These are phyloP conservation scores for Scutellaria barbata DNA, from an alignment of 257 asterid genomes.

Conservation along the genomic window DNA sequence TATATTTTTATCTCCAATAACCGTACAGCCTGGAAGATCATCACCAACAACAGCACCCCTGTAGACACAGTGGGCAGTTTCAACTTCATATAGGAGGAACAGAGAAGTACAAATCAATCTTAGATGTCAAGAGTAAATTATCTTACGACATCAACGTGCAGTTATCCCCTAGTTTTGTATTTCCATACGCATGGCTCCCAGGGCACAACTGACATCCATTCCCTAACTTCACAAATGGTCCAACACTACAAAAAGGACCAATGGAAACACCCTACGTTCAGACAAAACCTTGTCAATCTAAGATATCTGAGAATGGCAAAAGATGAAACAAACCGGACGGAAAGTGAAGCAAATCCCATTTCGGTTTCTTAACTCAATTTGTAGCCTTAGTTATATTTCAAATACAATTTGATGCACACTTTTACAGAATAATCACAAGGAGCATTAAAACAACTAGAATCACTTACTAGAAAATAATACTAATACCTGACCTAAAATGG, in stretches of 20 bases:
- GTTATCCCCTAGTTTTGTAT: constrained; percentile 76
- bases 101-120: constrained; percentile 2
- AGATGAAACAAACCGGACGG: constrained; percentile 1
- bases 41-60: constrained; percentile 97
- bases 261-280: constrained; percentile 74
- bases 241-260: constrained; percentile 90
- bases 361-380: constrained; percentile 1
- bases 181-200: constrained; percentile 85
- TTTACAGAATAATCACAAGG: neutral
- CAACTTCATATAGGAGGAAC: constrained; percentile 22
- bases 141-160: constrained; percentile 78
- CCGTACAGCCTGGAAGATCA: constrained; percentile 83
- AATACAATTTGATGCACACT: neutral
- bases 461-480: constrained; percentile 1
- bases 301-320: constrained; percentile 26
- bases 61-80: constrained; percentile 36
- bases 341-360: constrained; percentile 3
- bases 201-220: constrained; percentile 68
- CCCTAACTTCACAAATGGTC: constrained; percentile 80
- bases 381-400: neutral
- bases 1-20: constrained; percentile 74
- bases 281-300: constrained; percentile 36
- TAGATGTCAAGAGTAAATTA: neutral
- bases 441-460: neutral
- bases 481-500: constrained; percentile 74